These are phyloP conservation scores for Bipolaris gigantea DNA, from an alignment of 2,329 filamentous ascomycete genomes.

Conservation along the genomic window DNA sequence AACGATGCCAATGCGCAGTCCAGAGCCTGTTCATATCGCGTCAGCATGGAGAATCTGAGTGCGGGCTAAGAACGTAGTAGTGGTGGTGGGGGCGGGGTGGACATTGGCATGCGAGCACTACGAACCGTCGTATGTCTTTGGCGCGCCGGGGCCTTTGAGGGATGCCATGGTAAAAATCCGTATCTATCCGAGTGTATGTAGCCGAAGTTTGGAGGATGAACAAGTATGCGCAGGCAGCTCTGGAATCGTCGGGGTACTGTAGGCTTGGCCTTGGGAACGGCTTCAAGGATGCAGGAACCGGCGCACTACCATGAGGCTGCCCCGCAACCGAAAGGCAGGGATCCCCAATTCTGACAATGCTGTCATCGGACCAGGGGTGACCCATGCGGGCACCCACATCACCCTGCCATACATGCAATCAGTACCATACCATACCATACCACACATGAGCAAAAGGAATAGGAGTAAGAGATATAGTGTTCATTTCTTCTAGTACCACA, in stretches of 20 bases:
- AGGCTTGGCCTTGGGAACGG: constrained; percentile 5
- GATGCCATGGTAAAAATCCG: constrained; percentile 49
- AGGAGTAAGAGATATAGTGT: constrained; percentile 13
- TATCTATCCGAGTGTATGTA: not conserved
- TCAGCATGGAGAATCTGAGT: constrained; percentile 6
- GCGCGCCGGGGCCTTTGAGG: constrained; percentile 65
- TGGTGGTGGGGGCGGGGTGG: constrained; percentile 3
- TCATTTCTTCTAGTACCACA: constrained; percentile 19
- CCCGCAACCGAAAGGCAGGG: constrained; percentile 22
- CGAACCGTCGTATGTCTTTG: constrained; percentile 60
- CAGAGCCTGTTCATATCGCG: constrained; percentile 46
- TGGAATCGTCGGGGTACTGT: not conserved
- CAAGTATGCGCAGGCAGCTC: not conserved
- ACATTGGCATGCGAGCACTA: constrained; percentile 9
- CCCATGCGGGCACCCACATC: not conserved
- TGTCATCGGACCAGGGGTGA: constrained; percentile 18
- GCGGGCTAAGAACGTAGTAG: not conserved
- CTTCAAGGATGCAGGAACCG: constrained; percentile 35
- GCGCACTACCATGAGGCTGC: constrained; percentile 8
- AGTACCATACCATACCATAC: not conserved
- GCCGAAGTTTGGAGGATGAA: not conserved
- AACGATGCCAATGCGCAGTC: constrained; percentile 87
- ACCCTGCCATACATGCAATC: not conserved
- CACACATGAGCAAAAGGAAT: not conserved
- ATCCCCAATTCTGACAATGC: constrained; percentile 10